These are phyloP conservation scores for Benincasa hispida DNA, from an alignment of 306 rosid genomes.

Conservation along the genomic window DNA sequence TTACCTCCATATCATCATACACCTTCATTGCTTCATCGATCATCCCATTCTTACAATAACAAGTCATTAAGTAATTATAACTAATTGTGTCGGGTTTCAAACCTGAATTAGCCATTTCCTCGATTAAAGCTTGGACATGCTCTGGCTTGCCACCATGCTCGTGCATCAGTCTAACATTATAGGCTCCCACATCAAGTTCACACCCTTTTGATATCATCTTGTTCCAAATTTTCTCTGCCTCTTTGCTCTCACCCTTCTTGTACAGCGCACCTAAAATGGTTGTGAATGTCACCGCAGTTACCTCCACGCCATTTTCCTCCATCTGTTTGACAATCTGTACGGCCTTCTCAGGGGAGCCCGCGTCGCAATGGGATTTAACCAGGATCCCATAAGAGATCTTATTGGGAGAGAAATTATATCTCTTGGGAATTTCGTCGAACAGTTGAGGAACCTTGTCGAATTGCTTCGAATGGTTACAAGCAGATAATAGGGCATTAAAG, in stretches of 20 bases:
- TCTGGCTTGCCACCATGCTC: conserved; percentile 36
- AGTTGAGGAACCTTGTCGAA: conserved; percentile 29
- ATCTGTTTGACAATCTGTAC: conserved; percentile 19
- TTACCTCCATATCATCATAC: conserved; percentile 26
- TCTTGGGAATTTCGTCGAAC: conserved; percentile 44
- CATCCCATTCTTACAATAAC: conserved; percentile 39
- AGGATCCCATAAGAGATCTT: conserved; percentile 45
- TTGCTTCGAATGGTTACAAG: conserved; percentile 25
- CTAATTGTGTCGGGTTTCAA: conserved; percentile 39
- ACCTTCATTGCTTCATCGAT: conserved; percentile 43
- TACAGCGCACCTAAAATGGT: conserved; percentile 36
- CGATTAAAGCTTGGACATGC: conserved; percentile 30
- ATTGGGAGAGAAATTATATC: conserved; percentile 29
- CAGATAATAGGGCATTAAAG: conserved; percentile 43
- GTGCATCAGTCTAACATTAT: conserved; percentile 40
- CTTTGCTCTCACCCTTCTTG: conserved; percentile 32
- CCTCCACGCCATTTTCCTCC: conserved; percentile 35
- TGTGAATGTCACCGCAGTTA: conserved; percentile 37
- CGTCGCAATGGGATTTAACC: conserved; percentile 32
- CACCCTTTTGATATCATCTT: conserved; percentile 39
- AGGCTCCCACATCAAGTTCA: conserved; percentile 33
- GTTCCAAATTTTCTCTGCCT: conserved; percentile 49
- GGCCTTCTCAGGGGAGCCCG: conserved; percentile 30
- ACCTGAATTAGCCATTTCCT: conserved; percentile 42
- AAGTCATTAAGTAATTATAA: conserved; percentile 47